phyloP scores from a whole-genome alignment of 2,329 filamentous ascomycete genomes.

The Lecanicillium sp. region DNA sequence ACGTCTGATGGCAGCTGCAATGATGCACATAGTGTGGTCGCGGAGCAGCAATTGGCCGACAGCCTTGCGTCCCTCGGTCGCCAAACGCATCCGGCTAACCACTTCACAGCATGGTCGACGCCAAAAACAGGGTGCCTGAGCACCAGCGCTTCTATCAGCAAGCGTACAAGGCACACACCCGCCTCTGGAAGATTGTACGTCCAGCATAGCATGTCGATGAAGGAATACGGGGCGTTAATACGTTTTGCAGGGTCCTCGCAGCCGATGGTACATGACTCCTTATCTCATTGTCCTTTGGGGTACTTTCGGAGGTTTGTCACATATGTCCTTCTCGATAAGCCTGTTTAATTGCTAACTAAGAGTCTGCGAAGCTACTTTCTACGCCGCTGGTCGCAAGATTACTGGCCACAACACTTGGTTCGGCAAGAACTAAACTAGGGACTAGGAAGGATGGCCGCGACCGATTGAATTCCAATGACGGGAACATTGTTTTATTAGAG shows the following conservation, averaged over 20 bases:
- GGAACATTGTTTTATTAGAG: slow-evolving; percentile 4
- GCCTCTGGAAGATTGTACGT: slow-evolving; percentile 74
- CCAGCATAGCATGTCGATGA: slow-evolving; percentile 11
- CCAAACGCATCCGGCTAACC: slow-evolving; percentile 19
- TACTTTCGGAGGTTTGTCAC: slow-evolving; percentile 50
- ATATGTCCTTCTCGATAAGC: background rate
- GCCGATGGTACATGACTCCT: slow-evolving; percentile 57
- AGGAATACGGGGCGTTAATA: slow-evolving; percentile 7
- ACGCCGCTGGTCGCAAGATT: slow-evolving; percentile 67
- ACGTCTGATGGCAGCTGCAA: too few relatives aligned
- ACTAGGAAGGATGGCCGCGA: too few relatives aligned
- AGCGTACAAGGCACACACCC: slow-evolving; percentile 59
- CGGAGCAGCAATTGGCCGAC: background rate
- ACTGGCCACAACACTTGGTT: slow-evolving; percentile 77
- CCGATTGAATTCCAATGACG: too few relatives aligned
- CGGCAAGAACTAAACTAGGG: slow-evolving; percentile 38
- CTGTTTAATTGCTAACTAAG: slow-evolving; percentile 12
- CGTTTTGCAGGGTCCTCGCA: slow-evolving; percentile 51
- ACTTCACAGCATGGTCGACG: slow-evolving; percentile 51
- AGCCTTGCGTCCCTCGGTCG: background rate
- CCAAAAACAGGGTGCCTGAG: slow-evolving; percentile 68
- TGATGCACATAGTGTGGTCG: too few relatives aligned
- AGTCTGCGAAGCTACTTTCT: slow-evolving; percentile 44
- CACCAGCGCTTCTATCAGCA: slow-evolving; percentile 70
- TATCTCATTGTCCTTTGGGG: slow-evolving; percentile 61